These are phyloP conservation scores for Warburgia ugandensis DNA, from an alignment of 164 flowering plant species.

Conservation along the genomic window DNA sequence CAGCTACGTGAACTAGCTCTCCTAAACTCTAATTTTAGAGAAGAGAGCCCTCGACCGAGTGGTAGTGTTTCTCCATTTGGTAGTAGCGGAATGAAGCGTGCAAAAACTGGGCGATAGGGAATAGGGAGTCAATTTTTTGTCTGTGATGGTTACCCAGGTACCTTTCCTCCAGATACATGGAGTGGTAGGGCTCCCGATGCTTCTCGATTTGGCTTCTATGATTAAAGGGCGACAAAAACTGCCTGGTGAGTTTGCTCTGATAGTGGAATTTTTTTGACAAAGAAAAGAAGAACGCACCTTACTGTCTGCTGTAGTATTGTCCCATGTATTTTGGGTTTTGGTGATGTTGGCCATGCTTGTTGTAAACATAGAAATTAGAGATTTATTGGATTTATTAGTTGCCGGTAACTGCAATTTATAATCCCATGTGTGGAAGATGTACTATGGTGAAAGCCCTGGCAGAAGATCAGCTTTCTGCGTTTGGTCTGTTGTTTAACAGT, in stretches of 20 bases:
- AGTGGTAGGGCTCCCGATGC: constrained; percentile 5
- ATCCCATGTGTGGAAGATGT: too few relatives aligned
- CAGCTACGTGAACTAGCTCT: constrained; percentile 83
- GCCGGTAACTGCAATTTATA: constrained; percentile 1
- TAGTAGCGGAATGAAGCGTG: constrained; percentile 90
- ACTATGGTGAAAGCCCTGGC: too few relatives aligned
- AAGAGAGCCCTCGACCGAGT: constrained; percentile 92
- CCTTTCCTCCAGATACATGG: too few relatives aligned
- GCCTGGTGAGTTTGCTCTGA: constrained; percentile 32
- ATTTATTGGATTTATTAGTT: constrained; percentile 4
- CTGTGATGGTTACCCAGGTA: constrained; percentile 9
- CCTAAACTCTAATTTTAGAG: constrained; percentile 87
- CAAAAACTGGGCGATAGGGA: constrained; percentile 82
- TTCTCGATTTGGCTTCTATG: too few relatives aligned
- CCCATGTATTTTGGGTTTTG: constrained; percentile 32
- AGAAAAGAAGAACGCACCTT: constrained; percentile 9
- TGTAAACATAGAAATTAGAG: constrained; percentile 27
- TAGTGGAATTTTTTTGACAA: constrained; percentile 18
- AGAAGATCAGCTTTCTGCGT: too few relatives aligned
- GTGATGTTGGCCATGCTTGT: constrained; percentile 26
- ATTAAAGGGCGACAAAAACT: constrained; percentile 26
- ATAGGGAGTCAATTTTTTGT: constrained; percentile 6
- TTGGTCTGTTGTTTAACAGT: too few relatives aligned
- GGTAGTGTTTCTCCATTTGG: constrained; percentile 93
- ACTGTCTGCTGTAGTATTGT: constrained; percentile 18